phyloP scores from a whole-genome alignment of 768 basidiomycete species.

The Mycena galericulata region DNA sequence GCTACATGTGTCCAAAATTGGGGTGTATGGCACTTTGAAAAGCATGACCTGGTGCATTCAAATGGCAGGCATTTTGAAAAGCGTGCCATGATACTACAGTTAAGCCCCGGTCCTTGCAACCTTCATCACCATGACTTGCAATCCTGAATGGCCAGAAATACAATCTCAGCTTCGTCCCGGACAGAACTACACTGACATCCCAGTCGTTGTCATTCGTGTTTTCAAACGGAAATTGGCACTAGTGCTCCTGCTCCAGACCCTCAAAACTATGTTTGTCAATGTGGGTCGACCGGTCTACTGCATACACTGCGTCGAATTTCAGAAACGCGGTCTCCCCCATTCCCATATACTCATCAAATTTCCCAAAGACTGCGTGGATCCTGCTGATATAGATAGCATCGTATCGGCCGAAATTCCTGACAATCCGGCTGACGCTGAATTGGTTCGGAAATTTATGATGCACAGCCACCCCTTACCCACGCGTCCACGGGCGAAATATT shows the following conservation, averaged over 20 bases:
- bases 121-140: slow-evolving; percentile 58
- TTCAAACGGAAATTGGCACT: slow-evolving; percentile 48
- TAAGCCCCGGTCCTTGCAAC: too few species aligned
- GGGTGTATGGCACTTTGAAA: too few species aligned
- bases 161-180: slow-evolving; percentile 42
- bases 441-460: slow-evolving; percentile 48
- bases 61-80: too few species aligned
- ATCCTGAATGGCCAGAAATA: slow-evolving; percentile 55
- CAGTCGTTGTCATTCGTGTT: slow-evolving; percentile 48
- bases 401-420: slow-evolving; percentile 50
- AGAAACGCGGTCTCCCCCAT: slow-evolving; percentile 56
- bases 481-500: slow-evolving; percentile 40
- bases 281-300: slow-evolving; percentile 45
- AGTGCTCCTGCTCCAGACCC: slow-evolving; percentile 37
- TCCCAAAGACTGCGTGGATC: slow-evolving; percentile 33
- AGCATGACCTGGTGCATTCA: too few species aligned
- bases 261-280: slow-evolving; percentile 46
- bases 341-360: slow-evolving; percentile 54
- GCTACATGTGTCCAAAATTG: not conserved
- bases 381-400: slow-evolving; percentile 45
- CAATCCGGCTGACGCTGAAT: slow-evolving; percentile 36
- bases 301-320: slow-evolving; percentile 54
- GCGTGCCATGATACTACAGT: too few species aligned
- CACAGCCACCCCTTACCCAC: slow-evolving; percentile 44
- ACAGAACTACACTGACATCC: slow-evolving; percentile 49